These are phyloP conservation scores for Boletus eberwhitei DNA, from an alignment of 768 basidiomycete species.

Conservation along the genomic window DNA sequence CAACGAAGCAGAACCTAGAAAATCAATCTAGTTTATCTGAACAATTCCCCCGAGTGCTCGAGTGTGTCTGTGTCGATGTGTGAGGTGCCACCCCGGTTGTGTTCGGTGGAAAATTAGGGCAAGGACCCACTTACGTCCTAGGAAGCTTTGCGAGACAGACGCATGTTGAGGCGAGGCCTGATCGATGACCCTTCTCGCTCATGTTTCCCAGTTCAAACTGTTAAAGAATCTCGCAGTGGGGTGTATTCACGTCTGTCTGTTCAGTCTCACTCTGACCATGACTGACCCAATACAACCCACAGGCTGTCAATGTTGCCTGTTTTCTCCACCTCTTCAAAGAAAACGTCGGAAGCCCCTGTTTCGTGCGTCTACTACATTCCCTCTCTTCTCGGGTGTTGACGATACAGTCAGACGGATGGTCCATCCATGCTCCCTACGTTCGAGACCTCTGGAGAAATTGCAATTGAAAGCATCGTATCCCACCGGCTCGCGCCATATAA, in stretches of 20 bases:
- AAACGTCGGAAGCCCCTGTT: constrained; percentile 54
- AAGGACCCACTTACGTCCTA: too few relatives aligned
- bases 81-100: background rate
- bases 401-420: constrained; percentile 51
- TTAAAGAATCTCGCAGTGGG: constrained; percentile 24
- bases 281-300: constrained; percentile 19
- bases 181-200: constrained; percentile 16
- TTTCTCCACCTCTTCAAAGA: constrained; percentile 61
- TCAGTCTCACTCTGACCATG: background rate
- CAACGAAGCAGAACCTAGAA: background rate
- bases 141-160: background rate
- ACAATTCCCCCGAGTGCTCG: background rate
- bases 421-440: constrained; percentile 84
- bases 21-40: background rate
- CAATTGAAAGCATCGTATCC: constrained; percentile 61
- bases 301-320: constrained; percentile 56
- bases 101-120: background rate
- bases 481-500: constrained; percentile 46
- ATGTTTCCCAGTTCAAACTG: constrained; percentile 5
- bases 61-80: background rate
- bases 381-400: background rate
- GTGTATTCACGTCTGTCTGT: constrained; percentile 26
- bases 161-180: too few relatives aligned
- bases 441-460: constrained; percentile 52
- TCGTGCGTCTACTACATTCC: constrained; percentile 36